A percentile compares a stretch with the other conserved stretches of the same genome.
phyloP scores from a whole-genome alignment of 768 basidiomycete species.

The Hydnum rufescens region DNA sequence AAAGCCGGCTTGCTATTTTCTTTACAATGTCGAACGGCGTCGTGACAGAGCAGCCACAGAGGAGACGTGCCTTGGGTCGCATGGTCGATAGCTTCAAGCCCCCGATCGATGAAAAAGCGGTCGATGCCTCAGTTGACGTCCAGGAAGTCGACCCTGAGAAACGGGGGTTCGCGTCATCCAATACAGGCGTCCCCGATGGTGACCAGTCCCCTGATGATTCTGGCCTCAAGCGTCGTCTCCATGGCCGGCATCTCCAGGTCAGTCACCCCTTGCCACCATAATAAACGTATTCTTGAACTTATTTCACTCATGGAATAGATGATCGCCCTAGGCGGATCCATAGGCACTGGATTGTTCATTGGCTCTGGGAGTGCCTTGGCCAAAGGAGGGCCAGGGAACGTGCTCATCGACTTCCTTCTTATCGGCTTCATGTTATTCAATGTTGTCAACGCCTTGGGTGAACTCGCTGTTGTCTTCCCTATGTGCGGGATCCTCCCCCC shows the following conservation, averaged over 20 bases:
- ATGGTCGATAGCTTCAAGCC: neutral
- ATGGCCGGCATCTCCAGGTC: neutral
- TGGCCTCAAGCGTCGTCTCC: neutral
- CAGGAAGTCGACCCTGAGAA: neutral
- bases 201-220: neutral
- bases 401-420: conserved; percentile 3
- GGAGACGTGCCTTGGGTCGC: neutral
- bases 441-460: conserved; percentile 3
- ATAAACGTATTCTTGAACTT: too few species aligned
- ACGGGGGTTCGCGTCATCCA: neutral
- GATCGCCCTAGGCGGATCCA: neutral
- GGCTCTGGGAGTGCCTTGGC: conserved; percentile 4
- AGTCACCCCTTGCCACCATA: neutral
- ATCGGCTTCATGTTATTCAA: conserved; percentile 9
- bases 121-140: neutral
- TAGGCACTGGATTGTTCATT: conserved; percentile 6
- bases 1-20: too few species aligned
- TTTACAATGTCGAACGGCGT: neutral
- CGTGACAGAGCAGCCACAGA: neutral
- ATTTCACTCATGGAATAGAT: too few species aligned
- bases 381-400: conserved; percentile 2
- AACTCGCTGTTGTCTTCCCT: conserved; percentile 5
- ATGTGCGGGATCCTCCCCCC: conserved; percentile 3
- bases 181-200: neutral
- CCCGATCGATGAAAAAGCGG: neutral